These are phyloP conservation scores for Bathelium albidoporum DNA, from an alignment of 495 filamentous ascomycete genomes.

Conservation along the genomic window DNA sequence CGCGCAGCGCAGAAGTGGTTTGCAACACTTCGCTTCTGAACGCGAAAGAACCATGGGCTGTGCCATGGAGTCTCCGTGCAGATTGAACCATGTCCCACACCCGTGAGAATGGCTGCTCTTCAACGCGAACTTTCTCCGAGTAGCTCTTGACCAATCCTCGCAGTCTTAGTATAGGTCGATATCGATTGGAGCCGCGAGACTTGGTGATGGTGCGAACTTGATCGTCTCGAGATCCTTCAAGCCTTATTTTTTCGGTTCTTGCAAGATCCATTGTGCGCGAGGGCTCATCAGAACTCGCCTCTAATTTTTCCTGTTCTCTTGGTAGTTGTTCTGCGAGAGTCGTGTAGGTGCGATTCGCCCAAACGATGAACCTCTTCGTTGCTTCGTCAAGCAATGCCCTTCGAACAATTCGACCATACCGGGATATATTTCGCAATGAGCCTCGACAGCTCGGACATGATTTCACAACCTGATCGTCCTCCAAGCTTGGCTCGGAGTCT, in stretches of 20 bases:
- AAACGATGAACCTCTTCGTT: constrained; percentile 55
- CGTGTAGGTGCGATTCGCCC: constrained; percentile 39
- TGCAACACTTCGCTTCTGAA: constrained; percentile 39
- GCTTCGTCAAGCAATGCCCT: constrained; percentile 55
- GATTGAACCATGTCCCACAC: constrained; percentile 45
- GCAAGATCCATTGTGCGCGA: background rate
- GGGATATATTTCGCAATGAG: constrained; percentile 48
- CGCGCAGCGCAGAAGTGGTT: constrained; percentile 38
- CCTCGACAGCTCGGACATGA: constrained; percentile 55
- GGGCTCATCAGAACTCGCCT: constrained; percentile 3
- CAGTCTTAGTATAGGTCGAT: constrained; percentile 32
- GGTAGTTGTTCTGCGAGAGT: constrained; percentile 38
- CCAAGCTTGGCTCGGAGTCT: constrained; percentile 42
- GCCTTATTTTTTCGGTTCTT: constrained; percentile 9
- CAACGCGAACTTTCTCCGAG: constrained; percentile 33
- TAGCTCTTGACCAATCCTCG: constrained; percentile 37
- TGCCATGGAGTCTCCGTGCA: constrained; percentile 29
- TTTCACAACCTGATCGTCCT: constrained; percentile 36
- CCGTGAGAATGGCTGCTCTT: constrained; percentile 52
- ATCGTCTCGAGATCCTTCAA: constrained; percentile 15
- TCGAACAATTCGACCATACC: constrained; percentile 58
- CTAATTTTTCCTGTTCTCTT: constrained; percentile 24
- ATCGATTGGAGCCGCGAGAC: constrained; percentile 21
- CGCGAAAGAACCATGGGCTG: constrained; percentile 29
- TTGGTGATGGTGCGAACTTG: constrained; percentile 8